Conservation (phyloP, 2,329 filamentous ascomycete species). For the Acrocalymma vagum region DNA sequence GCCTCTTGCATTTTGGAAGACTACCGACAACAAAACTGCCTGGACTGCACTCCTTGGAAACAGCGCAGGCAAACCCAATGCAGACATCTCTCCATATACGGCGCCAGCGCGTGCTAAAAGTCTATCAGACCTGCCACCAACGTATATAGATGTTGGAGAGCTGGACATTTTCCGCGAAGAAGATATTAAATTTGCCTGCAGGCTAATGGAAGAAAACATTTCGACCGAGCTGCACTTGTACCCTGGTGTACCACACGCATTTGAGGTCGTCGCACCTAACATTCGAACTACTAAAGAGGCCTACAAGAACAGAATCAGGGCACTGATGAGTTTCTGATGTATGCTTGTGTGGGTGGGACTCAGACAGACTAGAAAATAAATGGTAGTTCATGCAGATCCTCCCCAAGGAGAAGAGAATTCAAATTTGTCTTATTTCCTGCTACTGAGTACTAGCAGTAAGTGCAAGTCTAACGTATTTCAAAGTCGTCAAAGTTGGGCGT, state of each 20-base stretch:
- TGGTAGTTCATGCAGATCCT: no score
- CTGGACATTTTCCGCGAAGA: conserved; percentile 57
- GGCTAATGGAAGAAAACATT: conserved; percentile 50
- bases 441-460: no score
- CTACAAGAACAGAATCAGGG: no score
- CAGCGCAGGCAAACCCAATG: neutral
- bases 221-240: conserved; percentile 54
- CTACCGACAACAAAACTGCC: conserved; percentile 16
- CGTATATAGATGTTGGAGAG: conserved; percentile 55
- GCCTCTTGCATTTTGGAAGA: conserved; percentile 40
- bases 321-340: no score
- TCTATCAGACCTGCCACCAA: conserved; percentile 47
- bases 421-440: no score
- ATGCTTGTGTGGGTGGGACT: no score
- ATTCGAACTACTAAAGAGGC: no score
- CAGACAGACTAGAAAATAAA: no score
- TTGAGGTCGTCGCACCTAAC: conserved; percentile 6
- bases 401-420: no score
- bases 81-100: conserved; percentile 7
- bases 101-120: conserved; percentile 49
- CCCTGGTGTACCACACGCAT: conserved; percentile 36
- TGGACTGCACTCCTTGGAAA: conserved; percentile 26
- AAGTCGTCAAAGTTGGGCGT: no score
- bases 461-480: no score
- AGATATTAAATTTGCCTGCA: conserved; percentile 49